Conservation (phyloP, 2,329 filamentous ascomycete species). For the Penicillium sp. region DNA sequence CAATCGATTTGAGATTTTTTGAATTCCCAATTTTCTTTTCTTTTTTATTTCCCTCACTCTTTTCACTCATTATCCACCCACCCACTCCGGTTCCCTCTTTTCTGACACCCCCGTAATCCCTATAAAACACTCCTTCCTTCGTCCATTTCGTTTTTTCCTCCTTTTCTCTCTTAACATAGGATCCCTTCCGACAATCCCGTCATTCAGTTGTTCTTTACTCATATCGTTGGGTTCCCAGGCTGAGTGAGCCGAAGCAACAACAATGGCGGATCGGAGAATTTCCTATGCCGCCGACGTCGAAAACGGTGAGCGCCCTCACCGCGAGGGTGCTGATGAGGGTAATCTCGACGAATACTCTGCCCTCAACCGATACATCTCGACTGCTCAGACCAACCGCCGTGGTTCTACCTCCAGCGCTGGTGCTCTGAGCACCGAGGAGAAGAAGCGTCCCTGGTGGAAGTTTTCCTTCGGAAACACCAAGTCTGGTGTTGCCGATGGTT, state of each 20-base stretch:
- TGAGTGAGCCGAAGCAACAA: conserved; percentile 40
- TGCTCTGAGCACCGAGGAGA: conserved; percentile 41
- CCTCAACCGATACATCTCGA: conserved; percentile 64
- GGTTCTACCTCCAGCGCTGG: conserved; percentile 45
- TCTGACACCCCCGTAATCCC: conserved; percentile 24
- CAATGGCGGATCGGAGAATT: conserved; percentile 46
- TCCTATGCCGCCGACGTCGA: conserved; percentile 45
- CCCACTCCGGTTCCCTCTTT: conserved; percentile 22
- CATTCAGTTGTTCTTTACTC: conserved; percentile 37
- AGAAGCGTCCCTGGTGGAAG: conserved; percentile 57
- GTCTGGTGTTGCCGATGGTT: conserved; percentile 31
- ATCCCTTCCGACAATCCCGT: conserved; percentile 37
- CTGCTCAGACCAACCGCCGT: conserved; percentile 59
- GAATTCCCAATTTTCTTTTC: conserved; percentile 4
- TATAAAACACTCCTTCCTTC: conserved; percentile 38
- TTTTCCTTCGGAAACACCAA: conserved; percentile 48
- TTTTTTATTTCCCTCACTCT: conserved; percentile 10
- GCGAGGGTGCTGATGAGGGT: conserved; percentile 28
- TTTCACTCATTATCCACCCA: conserved; percentile 25
- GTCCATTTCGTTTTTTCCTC: conserved; percentile 19
- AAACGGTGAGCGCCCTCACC: conserved; percentile 38
- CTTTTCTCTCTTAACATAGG: conserved; percentile 30
- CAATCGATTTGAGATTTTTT: conserved; percentile 2
- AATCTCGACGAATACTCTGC: conserved; percentile 60
- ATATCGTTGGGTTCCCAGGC: conserved; percentile 38